Base-by-base conservation (phyloP, 2,329 filamentous ascomycete genomes). In the Cryphonectria naterciae region DNA sequence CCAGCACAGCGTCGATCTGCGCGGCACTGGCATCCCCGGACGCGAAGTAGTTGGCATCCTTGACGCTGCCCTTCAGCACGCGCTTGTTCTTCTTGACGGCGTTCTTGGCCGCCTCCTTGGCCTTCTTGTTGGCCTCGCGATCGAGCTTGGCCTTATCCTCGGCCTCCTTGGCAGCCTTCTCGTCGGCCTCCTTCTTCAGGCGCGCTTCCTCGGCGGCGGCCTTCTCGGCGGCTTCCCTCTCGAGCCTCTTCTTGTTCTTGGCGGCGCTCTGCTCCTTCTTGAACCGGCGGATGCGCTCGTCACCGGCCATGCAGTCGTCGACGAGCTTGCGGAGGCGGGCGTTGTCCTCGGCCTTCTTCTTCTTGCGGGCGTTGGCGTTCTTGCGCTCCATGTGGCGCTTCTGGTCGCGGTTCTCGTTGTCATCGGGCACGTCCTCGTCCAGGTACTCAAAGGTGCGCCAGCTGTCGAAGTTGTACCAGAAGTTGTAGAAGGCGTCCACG, bases 71-170 rank as follows among this genome's bases (percentile, higher is more conserved):
- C 83, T 97, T 94, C 77, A 99, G 91, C 64, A 98, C 92, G 86
- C 96, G 94, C 89, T 98, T 98, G 89, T 99, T 99, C 93, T 99
- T 99, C 92, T 99, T 99, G 78, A 96, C 92, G 19, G 96, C 96
- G 79, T 94, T 98, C 91, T 99, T 99, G 71, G 96, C 96, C 1
- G 95, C 95, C 84, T 99, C 96, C 87, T 98, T 99, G 73, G 93
- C 92, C 89, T 99, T 99, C 90, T 98, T 99, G 78, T 85, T 85
- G 74, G 92, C 88, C 76, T 95, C 94, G 76, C 92, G 93, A 70
- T 94, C 91, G 6, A 87, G 88, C 88, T 98, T 98, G 75, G 94
- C 93, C 58, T 91, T 87, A 76, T 92, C 93, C 81, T 97, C 96
- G 22, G 93, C 93, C 75, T 97, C 94, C 80, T 93, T 93, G 75